Percentiles rank a stretch among this genome's conserved stretches.
These are phyloP conservation scores for Immersiella caudata DNA, from an alignment of 495 filamentous ascomycete species.

Conservation along the genomic window DNA sequence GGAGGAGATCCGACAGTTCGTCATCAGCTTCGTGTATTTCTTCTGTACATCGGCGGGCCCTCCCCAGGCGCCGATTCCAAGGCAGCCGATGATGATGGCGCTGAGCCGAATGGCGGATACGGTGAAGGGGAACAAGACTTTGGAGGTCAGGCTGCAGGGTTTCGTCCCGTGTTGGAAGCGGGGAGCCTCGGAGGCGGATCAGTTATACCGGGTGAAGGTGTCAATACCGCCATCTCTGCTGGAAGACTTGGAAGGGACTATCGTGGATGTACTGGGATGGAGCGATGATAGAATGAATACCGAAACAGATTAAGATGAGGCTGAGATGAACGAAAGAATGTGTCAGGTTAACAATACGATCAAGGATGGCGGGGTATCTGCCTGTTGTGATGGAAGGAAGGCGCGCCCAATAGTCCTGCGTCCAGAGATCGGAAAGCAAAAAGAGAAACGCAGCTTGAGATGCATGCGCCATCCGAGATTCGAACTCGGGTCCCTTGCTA, in stretches of 20 bases:
- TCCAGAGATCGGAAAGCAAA: background rate
- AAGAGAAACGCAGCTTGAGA: background rate
- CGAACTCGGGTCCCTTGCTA: conserved; percentile 32
- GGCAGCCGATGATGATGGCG: background rate
- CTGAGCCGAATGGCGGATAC: background rate
- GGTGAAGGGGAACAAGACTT: conserved; percentile 11
- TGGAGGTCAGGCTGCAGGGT: background rate
- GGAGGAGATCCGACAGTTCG: conserved; percentile 1
- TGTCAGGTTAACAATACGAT: background rate
- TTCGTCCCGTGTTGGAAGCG: conserved; percentile 5
- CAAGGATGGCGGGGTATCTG: too few relatives aligned
- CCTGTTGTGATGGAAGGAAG: too few relatives aligned
- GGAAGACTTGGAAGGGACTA: conserved; percentile 29
- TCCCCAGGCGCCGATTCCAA: background rate
- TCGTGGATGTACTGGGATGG: conserved; percentile 29
- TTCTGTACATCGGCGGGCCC: conserved; percentile 12
- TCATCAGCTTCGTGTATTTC: conserved; percentile 15
- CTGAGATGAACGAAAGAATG: background rate
- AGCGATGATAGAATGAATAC: too few relatives aligned
- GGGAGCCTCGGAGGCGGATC: background rate
- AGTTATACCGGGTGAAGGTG: background rate
- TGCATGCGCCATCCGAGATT: conserved; percentile 29
- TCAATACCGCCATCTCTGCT: conserved; percentile 30
- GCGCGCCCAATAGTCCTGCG: too few relatives aligned
- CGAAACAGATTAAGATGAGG: background rate